Conservation (phyloP, 805 yeast genomes). For the Teunomyces kruisii region DNA sequence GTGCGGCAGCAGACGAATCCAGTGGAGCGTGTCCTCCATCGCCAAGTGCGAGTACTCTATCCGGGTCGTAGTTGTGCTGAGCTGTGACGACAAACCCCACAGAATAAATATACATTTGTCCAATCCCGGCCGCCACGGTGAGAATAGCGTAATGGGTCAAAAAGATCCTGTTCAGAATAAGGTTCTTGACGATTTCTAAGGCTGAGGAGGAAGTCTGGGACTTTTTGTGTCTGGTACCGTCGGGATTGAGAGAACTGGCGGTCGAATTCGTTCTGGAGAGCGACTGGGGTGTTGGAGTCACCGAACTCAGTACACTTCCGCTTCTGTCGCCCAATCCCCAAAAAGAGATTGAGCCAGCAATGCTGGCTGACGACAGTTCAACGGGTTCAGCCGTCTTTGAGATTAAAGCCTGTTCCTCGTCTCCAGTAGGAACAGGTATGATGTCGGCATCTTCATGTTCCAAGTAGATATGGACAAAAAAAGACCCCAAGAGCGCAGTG, state of each 20-base stretch:
- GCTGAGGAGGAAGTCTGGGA: conserved; percentile 7
- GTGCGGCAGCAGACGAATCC: conserved; percentile 40
- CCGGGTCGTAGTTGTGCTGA: conserved; percentile 24
- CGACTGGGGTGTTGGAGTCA: conserved; percentile 11
- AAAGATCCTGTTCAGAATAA: conserved; percentile 34
- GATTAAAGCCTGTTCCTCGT: conserved; percentile 5
- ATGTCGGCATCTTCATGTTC: conserved; percentile 25
- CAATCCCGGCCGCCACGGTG: conserved; percentile 59
- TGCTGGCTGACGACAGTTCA: conserved; percentile 1
- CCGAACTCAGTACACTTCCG: conserved; percentile 14
- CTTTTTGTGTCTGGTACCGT: not conserved
- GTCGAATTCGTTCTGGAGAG: conserved; percentile 1
- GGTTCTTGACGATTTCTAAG: conserved; percentile 16
- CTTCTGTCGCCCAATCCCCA: conserved; percentile 41
- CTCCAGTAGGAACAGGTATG: conserved; percentile 5
- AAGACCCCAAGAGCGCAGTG: conserved; percentile 43
- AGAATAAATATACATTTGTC: conserved; percentile 71
- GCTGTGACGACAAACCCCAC: conserved; percentile 69
- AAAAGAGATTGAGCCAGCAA: conserved; percentile 31
- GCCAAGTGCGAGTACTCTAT: not conserved
- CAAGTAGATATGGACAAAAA: conserved; percentile 42
- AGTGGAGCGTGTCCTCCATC: conserved; percentile 15
- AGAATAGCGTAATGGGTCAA: conserved; percentile 54
- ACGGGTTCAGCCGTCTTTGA: not conserved
- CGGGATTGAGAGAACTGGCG: not conserved